Base-by-base conservation (phyloP, 129 eudicot genomes). In the Flaveria robusta region DNA sequence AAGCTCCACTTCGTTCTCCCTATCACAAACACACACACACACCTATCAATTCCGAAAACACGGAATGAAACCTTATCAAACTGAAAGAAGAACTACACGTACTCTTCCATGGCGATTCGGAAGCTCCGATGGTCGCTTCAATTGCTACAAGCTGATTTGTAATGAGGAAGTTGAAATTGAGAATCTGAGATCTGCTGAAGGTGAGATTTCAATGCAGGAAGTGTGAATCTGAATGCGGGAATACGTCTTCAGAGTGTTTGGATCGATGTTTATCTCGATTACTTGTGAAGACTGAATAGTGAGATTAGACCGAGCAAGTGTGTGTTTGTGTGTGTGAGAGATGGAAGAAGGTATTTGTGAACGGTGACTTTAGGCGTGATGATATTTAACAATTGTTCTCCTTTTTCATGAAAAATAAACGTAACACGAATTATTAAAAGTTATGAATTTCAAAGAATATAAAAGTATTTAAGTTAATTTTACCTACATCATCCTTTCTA, bases 1-100 rank as follows among this genome's bases (percentile, higher is more conserved):
- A 47, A 91, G 85, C 56, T 91, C 97, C 64, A 91, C 86, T 56
- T 79, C 88, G 73, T 83, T 90, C 42, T 93, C 97, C 92, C 97
- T 90, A 39, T 68, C 81, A 80, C 22, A 80, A 26, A 79, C 52
- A 54, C 59, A 79, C 42, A 54, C 59, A 73, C 18, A 71, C 31
- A 31, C 15, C 72, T 22, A 59, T 63, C 64, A 77, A 31, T 41
- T 66, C 15, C 5, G 56, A 65, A 50, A 55, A 66, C 13, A 22
- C 52, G 0, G n/a, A n/a, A n/a, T 15, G 23, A 12, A 66, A 66
- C 54, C 22, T 19, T 34, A 50, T 19, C 9, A 34, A 49, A 65
- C 10, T 47, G 22, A 66, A 19, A 20, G 54, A 66, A 16, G 23
- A 76, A 66, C 26, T 67, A 66, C 29, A 39, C 81, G 16, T 76